Evolutionary conservation across 441 rosid species (phyloP), one percentile per base, ranked within the genome.

Genomic region (Aquilaria agallochum): DNA sequence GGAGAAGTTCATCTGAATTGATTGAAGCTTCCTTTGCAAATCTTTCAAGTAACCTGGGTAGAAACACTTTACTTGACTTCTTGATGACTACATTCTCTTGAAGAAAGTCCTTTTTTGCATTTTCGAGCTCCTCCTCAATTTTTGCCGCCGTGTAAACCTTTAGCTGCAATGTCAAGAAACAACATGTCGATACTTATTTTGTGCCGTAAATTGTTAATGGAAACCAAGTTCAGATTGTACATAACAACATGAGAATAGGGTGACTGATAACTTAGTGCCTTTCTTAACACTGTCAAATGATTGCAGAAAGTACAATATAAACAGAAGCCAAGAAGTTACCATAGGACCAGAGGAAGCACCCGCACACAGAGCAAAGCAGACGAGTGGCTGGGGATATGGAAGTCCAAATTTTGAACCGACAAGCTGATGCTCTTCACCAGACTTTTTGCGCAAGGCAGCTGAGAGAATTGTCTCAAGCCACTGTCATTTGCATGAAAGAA

Each of bases 381-480:
- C 83, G 32, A 79, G 81, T 31, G 97, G 89, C 59, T 84, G 81
- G 31, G 82, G 62, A 56, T 69, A 73, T 15, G 71, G 55, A 62
- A 83, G 90, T 49, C 86, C 84, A 15, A 83, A 82, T 70, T 79
- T 83, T 62, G 87, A 76, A 63, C 73, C 65, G 63, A 86, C 68
- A 20, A 76, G 58, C 50, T 82, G 88, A 72, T 70, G 80, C 74
- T 83, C 98, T 64, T 92, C 92, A 6, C 81, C 64, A 31, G 87
- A 78, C 68, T 80, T 84, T 76, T 88, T 90, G 78, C 94, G 56
- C 66, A 84, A 71, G 60, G 97, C 89, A 14, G 90, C 83, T 30
- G 92, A 84, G 53, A 92, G 75, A 52, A 92, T 76, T 51, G 81
- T 79, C 82, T 88, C 96, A 36, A 92, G 86, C 98, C 97, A 90